Percentiles rank a stretch among this genome's conserved stretches.
phyloP scores from a whole-genome alignment of 169 alveolate species.

The Plasmodium ovale region DNA sequence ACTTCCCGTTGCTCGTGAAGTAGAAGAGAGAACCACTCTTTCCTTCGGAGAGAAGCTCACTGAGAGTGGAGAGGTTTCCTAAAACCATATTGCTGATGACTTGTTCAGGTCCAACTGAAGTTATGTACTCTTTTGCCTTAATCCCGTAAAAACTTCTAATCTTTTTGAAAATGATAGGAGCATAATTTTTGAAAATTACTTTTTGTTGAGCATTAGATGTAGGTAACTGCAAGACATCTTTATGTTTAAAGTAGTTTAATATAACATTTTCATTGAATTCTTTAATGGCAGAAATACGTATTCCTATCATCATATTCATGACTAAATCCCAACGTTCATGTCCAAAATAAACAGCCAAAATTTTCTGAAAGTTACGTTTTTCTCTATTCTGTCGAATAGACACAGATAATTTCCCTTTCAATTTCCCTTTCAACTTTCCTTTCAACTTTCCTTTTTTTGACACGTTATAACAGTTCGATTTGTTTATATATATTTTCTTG shows the following conservation, averaged over 20 bases:
- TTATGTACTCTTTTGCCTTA: conserved; percentile 92
- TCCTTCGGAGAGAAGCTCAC: conserved; percentile 96
- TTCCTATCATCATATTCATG: conserved; percentile 93
- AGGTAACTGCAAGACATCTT: conserved; percentile 33
- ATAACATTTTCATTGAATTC: conserved; percentile 22
- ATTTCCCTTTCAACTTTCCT: too few species aligned
- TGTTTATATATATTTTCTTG: conserved; percentile 38
- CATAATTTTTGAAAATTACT: conserved; percentile 93
- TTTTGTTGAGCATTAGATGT: conserved; percentile 31
- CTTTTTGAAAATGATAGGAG: conserved; percentile 96
- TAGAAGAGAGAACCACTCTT: conserved; percentile 97
- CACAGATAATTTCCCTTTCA: too few species aligned
- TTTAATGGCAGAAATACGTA: conserved; percentile 86
- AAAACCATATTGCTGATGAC: conserved; percentile 94
- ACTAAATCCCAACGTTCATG: conserved; percentile 94
- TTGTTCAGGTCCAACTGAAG: conserved; percentile 98
- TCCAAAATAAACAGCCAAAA: conserved; percentile 89
- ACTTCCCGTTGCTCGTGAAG: conserved; percentile 93
- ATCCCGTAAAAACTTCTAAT: conserved; percentile 92
- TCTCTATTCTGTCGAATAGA: conserved; percentile 45
- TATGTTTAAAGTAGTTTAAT: conserved; percentile 19
- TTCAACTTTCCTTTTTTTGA: conserved; percentile 45
- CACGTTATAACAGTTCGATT: conserved; percentile 26
- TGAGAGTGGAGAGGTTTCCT: conserved; percentile 95
- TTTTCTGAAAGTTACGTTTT: conserved; percentile 19